A percentile compares a stretch with the other conserved stretches of the same genome.
These are phyloP conservation scores for Salix suchowensis DNA, from an alignment of 345 rosid species.

Conservation along the genomic window DNA sequence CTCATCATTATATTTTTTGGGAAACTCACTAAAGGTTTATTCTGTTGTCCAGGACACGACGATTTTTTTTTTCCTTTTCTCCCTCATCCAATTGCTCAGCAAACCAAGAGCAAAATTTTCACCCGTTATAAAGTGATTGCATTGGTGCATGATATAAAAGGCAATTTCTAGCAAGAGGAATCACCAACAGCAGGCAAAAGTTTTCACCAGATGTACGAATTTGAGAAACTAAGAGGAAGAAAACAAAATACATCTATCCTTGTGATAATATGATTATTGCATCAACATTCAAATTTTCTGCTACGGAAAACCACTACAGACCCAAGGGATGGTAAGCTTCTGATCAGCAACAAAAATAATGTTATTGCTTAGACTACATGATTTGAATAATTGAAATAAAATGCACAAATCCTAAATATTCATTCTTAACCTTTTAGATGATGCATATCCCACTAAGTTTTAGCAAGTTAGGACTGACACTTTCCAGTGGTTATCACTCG, in stretches of 20 bases:
- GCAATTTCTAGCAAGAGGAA: not conserved
- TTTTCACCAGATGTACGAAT: not conserved
- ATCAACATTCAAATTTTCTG: not conserved
- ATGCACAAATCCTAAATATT: not conserved
- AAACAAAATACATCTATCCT: not conserved
- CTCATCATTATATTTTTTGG: not conserved
- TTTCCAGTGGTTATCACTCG: not conserved
- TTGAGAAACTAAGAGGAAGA: not conserved
- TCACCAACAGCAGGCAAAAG: not conserved
- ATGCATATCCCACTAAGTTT: not conserved
- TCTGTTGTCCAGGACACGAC: not conserved
- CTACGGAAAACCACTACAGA: not conserved
- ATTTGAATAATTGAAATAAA: not conserved
- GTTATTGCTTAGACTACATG: not conserved
- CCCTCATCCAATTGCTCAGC: not conserved
- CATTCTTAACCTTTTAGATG: not conserved
- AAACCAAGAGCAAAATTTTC: not conserved
- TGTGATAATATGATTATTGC: not conserved
- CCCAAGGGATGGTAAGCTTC: not conserved
- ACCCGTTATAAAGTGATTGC: not conserved
- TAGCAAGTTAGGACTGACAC: not conserved
- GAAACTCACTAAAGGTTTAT: not conserved
- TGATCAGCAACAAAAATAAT: not conserved
- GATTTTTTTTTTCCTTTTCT: not conserved
- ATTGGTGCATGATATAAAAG: not conserved